phyloP scores from a whole-genome alignment of 1,139 yeast species.

The Pichia sp. region DNA sequence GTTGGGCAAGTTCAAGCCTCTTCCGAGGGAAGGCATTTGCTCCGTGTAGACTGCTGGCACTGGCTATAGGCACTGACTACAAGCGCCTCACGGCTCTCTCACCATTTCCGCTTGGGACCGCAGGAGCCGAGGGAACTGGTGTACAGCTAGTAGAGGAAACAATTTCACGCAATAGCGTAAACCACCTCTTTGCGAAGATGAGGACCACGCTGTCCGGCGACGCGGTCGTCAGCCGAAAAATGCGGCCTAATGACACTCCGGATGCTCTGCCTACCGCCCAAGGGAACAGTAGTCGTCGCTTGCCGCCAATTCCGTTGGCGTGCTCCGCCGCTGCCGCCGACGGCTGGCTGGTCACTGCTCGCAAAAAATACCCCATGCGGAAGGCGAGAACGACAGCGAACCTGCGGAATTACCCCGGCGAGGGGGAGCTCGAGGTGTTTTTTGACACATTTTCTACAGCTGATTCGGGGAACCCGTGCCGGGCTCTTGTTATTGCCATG shows the following conservation, averaged over 20 bases:
- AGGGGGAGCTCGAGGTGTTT: neutral
- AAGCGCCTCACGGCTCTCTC: too few species aligned
- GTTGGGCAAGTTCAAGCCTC: neutral
- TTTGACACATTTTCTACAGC: constrained; percentile 3
- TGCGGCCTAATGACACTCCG: too few species aligned
- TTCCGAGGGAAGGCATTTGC: too few species aligned
- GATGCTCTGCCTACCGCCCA: too few species aligned
- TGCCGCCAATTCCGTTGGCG: neutral
- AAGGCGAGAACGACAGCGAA: neutral
- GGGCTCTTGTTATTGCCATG: neutral
- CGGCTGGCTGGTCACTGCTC: neutral
- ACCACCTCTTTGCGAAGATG: neutral
- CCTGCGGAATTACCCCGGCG: neutral
- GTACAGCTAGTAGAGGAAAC: too few species aligned
- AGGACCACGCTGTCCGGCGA: neutral
- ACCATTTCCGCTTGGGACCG: too few species aligned
- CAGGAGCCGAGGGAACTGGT: too few species aligned
- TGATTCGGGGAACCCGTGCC: neutral
- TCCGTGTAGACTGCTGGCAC: neutral
- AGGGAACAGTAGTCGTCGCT: too few species aligned
- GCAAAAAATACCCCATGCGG: neutral
- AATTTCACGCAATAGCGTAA: neutral
- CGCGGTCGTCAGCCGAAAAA: neutral
- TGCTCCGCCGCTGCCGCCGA: neutral
- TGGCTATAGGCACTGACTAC: neutral